Evolutionary conservation across 805 yeast species (phyloP).

Genomic region (Candida lessepsii): DNA sequence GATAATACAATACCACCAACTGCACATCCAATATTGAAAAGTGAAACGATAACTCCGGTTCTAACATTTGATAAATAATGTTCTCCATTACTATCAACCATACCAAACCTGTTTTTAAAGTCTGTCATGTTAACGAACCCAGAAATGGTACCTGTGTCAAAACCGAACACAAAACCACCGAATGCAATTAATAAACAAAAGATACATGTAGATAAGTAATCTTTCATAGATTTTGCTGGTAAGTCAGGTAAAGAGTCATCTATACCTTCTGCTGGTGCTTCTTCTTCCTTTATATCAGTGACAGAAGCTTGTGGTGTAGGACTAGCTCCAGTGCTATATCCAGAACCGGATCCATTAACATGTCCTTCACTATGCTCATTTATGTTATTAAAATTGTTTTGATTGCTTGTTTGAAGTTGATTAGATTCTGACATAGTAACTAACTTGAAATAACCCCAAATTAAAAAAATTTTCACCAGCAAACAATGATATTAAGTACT

Average conservation of each 20-base stretch:
- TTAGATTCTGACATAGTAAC: not conserved
- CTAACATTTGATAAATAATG: slow-evolving; percentile 44
- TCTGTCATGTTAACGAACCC: slow-evolving; percentile 68
- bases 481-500: not conserved
- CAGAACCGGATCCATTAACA: not conserved
- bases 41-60: slow-evolving; percentile 52
- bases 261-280: slow-evolving; percentile 7
- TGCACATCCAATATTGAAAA: slow-evolving; percentile 71
- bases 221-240: slow-evolving; percentile 34
- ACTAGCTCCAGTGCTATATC: not conserved
- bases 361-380: too few relatives aligned
- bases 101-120: slow-evolving; percentile 54
- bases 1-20: slow-evolving; percentile 65
- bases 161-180: slow-evolving; percentile 77
- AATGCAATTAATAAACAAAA: slow-evolving; percentile 63
- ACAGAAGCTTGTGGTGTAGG: slow-evolving; percentile 13
- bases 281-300: slow-evolving; percentile 12
- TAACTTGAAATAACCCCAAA: not conserved
- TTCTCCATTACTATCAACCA: slow-evolving; percentile 37
- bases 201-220: slow-evolving; percentile 31
- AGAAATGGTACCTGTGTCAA: slow-evolving; percentile 77
- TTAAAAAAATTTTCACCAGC: not conserved
- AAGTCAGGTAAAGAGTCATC: slow-evolving; percentile 8
- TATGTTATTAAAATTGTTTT: too few relatives aligned
- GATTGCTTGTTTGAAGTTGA: too few relatives aligned